Evolutionary conservation across 352 stramenopile genomes (phyloP), one percentile per base, ranked within the genome.

Genomic region (Globisporangium middletonii): DNA sequence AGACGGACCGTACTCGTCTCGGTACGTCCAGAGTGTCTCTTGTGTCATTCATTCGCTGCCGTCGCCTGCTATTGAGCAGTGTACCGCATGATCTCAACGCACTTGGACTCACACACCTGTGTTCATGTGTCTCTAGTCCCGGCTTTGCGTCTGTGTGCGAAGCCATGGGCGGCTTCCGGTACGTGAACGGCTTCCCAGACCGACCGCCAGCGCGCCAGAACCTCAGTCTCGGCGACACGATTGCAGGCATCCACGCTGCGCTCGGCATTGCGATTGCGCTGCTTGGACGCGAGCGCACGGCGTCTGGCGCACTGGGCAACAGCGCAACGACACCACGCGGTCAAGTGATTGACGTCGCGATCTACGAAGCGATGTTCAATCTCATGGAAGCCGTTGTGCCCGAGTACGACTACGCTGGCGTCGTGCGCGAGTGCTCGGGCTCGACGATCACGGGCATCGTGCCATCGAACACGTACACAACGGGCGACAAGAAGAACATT

Each of bases 301-400:
- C 67, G 50, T 3, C 33, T 58, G 12, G 47, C 28, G 13, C 35
- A 41, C 1, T 51, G 52, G n/a, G 60, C 55, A n/a, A 60, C 71
- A 44, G 11, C 6, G 38, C 38, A 44, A 44, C 38, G 16, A 44
- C 38, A 13, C 13, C 38, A 1, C 38, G 38, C 1, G 83, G 82
- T 3, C 86, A 95, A 63, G 75, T 92, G 33, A 77, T 95, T 28
- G 86, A 95, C 53, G 75, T 93, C 11, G 83, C 84, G 35, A 95
- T 95, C 66, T 94, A 93, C 60, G 86, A 95, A 60, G 83, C 75
- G 37, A 92, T 95, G 77, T 95, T 83, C 61, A 89, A 92, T 38
- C 65, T 95, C 53, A 84, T 95, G 64, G 86, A 95, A 59, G 82
- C 83, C 6, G 80, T 93, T 9, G 69, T 95, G 49, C 79, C 80